Conservation (phyloP, 2,329 filamentous ascomycete genomes). For the Penicillium vulpinum region DNA sequence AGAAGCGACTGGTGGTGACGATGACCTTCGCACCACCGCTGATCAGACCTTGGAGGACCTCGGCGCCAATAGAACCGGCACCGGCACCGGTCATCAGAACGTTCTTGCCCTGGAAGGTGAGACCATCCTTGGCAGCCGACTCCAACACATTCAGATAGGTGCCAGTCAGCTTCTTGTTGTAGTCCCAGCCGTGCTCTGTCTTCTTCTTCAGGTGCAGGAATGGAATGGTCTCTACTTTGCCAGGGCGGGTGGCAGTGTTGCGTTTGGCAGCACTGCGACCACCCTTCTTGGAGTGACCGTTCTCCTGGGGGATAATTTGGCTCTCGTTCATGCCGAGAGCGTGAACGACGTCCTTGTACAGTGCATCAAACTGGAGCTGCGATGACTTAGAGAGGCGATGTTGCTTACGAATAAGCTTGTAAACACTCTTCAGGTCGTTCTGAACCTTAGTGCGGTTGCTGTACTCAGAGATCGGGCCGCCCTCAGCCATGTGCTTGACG, state of each 20-base stretch:
- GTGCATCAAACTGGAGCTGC: conserved; percentile 90
- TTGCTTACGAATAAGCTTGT: conserved; percentile 98
- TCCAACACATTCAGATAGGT: conserved; percentile 90
- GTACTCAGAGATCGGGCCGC: conserved; percentile 97
- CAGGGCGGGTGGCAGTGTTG: conserved; percentile 62
- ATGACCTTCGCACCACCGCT: conserved; percentile 95
- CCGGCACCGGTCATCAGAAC: conserved; percentile 98
- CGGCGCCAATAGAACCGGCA: conserved; percentile 94
- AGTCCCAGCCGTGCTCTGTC: conserved; percentile 95
- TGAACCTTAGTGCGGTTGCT: conserved; percentile 98
- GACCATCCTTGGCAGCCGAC: conserved; percentile 79
- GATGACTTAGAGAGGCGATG: conserved; percentile 96
- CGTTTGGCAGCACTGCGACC: conserved; percentile 51
- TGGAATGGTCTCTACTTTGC: conserved; percentile 94
- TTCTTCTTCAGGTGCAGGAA: conserved; percentile 98
- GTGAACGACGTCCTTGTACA: conserved; percentile 92
- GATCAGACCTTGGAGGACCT: conserved; percentile 92
- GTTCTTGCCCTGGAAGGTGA: conserved; percentile 93
- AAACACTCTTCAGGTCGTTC: conserved; percentile 89
- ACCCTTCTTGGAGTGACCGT: conserved; percentile 61
- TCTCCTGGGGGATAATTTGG: conserved; percentile 90
- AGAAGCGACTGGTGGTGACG: conserved; percentile 95
- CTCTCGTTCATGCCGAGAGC: conserved; percentile 97
- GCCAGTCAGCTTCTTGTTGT: conserved; percentile 97
- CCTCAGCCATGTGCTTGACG: conserved; percentile 96